Base-by-base conservation (phyloP, 1,284 basidiomycete species). In the Rhodotorula sp. region DNA sequence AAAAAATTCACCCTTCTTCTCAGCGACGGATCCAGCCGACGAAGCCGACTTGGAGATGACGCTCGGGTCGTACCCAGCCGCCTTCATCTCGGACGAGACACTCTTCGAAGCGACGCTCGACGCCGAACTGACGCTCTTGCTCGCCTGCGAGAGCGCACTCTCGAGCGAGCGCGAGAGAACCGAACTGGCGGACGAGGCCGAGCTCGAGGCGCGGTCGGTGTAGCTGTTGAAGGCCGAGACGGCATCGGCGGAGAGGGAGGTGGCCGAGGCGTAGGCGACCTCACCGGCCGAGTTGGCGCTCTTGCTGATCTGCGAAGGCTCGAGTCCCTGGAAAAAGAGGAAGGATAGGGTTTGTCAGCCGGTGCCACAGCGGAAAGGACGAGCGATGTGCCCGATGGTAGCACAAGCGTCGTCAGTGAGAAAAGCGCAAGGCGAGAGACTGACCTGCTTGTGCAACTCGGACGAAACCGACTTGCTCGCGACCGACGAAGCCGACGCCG, bases 381-480 rank as follows among this genome's bases (percentile, higher is more conserved):
- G 2, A 43, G 12, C 39, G 10, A 43, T 14, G 12, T 43, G 39
- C 10, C 10, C 3, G 39, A 14, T 43, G 39, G 10, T 3, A 43
- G 3, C 39, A 12, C 54, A 29, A 14, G 31, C 12, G 3, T 5
- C 14, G n/a, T n/a, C 52, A 54, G 23, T 12, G 21, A n/a, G 12
- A 31, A 29, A 16, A n/a, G 26, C 15, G 12, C 16, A 16, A 56
- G n/a, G 54, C 3, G 54, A 14, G 26, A 56, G 18, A 26, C 54
- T 29, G 26, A 56, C 54, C 54, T 59, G 57, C 21, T 39, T 16
- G n/a, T 48, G 48, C n/a, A 74, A 62, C 56, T 69, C 63, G 8
- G 68, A 65, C 23, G 66, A 63, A 63, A 74, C 54, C 5, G 73
- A 74, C 15, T 58, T 63, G 46, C 49, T 58, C 43, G 73, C 76